Evolutionary conservation across 768 basidiomycete species (phyloP).

Genomic region (Collybiopsis confluens): DNA sequence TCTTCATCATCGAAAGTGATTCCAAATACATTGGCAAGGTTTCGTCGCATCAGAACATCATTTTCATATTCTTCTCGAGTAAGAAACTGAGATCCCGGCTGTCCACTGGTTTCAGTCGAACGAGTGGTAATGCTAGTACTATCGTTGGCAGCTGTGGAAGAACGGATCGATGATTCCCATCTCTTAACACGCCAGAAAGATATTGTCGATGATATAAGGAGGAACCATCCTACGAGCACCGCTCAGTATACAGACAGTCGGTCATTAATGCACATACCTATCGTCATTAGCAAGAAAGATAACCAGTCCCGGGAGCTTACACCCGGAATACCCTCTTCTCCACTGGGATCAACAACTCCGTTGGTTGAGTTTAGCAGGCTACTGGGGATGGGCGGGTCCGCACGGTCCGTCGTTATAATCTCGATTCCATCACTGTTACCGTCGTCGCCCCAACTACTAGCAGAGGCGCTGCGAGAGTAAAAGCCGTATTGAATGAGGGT

Average conservation of each 20-base stretch:
- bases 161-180: conserved; percentile 72
- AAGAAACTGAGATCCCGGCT: conserved; percentile 16
- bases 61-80: conserved; percentile 46
- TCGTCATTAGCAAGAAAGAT: conserved; percentile 86
- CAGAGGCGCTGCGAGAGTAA: conserved; percentile 46
- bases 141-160: conserved; percentile 18
- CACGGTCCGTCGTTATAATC: background rate
- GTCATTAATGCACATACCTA: conserved; percentile 43
- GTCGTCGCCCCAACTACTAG: conserved; percentile 19
- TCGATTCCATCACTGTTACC: conserved; percentile 12
- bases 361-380: conserved; percentile 4
- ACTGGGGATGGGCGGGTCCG: conserved; percentile 2
- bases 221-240: conserved; percentile 70
- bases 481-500: conserved; percentile 93
- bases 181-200: conserved; percentile 83
- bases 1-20: conserved; percentile 33
- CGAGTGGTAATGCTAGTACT: conserved; percentile 11
- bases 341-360: conserved; percentile 18
- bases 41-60: conserved; percentile 46
- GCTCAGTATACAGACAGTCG: background rate
- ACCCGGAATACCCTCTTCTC: conserved; percentile 17
- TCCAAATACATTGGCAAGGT: conserved; percentile 50
- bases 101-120: conserved; percentile 6
- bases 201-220: conserved; percentile 78
- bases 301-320: conserved; percentile 78